Conservation (phyloP, 108 stramenopile genomes). For the Stephanodiscus minutulus region DNA sequence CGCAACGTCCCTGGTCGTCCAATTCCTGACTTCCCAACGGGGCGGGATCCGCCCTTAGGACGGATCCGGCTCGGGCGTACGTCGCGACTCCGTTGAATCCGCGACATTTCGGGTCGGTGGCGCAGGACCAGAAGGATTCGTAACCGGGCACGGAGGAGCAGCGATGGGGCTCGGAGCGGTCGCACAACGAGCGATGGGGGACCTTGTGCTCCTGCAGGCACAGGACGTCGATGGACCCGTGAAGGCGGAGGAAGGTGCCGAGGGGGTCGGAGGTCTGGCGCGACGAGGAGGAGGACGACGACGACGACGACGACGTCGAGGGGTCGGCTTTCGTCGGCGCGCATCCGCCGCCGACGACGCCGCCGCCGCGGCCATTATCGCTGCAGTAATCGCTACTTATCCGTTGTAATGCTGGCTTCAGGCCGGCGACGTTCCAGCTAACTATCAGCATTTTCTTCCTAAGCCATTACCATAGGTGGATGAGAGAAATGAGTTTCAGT, state of each 20-base stretch:
- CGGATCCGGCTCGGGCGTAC: constrained; percentile 64
- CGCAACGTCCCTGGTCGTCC: constrained; percentile 85
- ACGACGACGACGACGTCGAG: background rate
- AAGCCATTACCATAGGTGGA: background rate
- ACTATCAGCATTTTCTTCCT: constrained; percentile 67
- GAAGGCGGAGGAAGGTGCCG: constrained; percentile 58
- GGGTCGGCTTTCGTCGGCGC: background rate
- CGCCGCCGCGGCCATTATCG: background rate
- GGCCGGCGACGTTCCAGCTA: constrained; percentile 92
- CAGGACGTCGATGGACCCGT: constrained; percentile 71
- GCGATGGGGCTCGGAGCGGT: constrained; percentile 63
- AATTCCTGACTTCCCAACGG: constrained; percentile 67
- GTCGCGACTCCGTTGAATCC: constrained; percentile 93
- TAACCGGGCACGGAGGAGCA: constrained; percentile 66
- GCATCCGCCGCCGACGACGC: constrained; percentile 2
- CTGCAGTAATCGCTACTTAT: constrained; percentile 56
- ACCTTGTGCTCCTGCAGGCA: constrained; percentile 94
- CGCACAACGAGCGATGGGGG: constrained; percentile 61
- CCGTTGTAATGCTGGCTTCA: constrained; percentile 68
- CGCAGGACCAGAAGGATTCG: constrained; percentile 88
- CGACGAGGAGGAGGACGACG: constrained; percentile 10
- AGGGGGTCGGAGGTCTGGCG: constrained; percentile 31
- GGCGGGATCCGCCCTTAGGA: constrained; percentile 54
- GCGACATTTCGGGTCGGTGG: constrained; percentile 53
- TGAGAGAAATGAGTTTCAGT: too few species aligned